Evolutionary conservation across 2,329 filamentous ascomycete species (phyloP), one percentile per base, ranked within the genome.

Genomic region (Hypoxylon sp.): DNA sequence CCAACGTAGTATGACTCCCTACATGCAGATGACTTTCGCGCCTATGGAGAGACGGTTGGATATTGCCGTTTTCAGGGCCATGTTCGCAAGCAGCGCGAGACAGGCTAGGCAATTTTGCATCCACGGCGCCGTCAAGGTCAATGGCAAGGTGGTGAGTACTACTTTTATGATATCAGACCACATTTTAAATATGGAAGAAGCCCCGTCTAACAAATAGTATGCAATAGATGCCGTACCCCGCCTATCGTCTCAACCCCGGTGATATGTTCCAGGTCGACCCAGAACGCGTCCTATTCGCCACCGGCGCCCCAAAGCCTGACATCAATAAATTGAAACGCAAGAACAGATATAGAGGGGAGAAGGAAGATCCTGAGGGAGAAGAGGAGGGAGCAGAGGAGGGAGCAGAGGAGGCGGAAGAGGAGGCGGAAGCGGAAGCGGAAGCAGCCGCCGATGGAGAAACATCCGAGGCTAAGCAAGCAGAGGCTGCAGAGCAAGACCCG

Each of bases 181-280:
- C 23, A 34, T 16, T 25, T 11, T 11, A 21, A 41, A 48, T 14
- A 21, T 29, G n/a, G 9, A 32, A 16, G 4, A 52, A 19, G n/a
- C n/a, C 19, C n/a, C 39, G 5, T 2, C 60, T 65, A 52, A 66
- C 59, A 51, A 48, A 55, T 37, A 0, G 21, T 8, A 12, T 5
- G 16, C 25, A 45, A 45, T 59, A 97, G 95, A 97, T 98, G 92
- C 85, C 87, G 69, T 92, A 96, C 76, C 94, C 96, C 7, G 91
- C 93, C 59, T 99, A 99, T 79, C 89, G 94, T 70, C 87, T 99
- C 39, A 99, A 99, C 79, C 96, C 96, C 2, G 96, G 96, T 72
- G 96, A 99, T 78, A 93, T 99, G 89, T 99, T 99, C 85, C 93
- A 97, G 78, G 95, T 99, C 73, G 91, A 97, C 19, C 86, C 92